A percentile compares a stretch with the other conserved stretches of the same genome.
Evolutionary conservation across 2,329 filamentous ascomycete species (phyloP).

Genomic region (Paecilomyces variotii): DNA sequence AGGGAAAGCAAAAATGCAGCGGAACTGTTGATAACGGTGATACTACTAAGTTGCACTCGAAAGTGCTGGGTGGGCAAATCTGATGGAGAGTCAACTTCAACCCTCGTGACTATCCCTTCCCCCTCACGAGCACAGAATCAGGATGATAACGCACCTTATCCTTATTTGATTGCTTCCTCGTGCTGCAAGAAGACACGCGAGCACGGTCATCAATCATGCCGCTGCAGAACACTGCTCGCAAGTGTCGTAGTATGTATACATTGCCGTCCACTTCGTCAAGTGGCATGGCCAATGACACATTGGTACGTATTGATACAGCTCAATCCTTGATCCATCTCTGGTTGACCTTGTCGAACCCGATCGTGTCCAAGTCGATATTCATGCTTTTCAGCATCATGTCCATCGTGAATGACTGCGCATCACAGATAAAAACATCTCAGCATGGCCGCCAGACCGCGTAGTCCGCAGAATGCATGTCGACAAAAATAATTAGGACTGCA

Average conservation of each 20-base stretch:
- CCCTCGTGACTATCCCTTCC: background rate
- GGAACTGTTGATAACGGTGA: background rate
- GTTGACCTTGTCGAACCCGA: conserved; percentile 52
- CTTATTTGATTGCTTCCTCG: background rate
- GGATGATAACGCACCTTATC: background rate
- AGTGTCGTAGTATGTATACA: background rate
- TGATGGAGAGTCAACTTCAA: background rate
- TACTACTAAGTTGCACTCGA: background rate
- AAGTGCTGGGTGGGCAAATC: background rate
- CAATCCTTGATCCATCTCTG: conserved; percentile 47
- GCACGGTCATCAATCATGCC: background rate
- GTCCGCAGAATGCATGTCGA: background rate
- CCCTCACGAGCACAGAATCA: background rate
- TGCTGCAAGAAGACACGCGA: background rate
- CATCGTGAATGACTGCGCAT: conserved; percentile 55
- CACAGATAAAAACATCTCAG: background rate
- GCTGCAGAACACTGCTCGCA: background rate
- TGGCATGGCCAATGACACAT: background rate
- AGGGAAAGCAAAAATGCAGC: background rate
- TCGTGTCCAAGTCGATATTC: conserved; percentile 54
- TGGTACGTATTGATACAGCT: background rate
- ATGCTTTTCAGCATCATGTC: conserved; percentile 60
- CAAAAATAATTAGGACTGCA: conserved; percentile 7
- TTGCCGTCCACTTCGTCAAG: background rate
- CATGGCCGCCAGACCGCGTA: background rate